Evolutionary conservation across 2,329 filamentous ascomycete genomes (phyloP).

Genomic region (Fusarium sulawesiense): DNA sequence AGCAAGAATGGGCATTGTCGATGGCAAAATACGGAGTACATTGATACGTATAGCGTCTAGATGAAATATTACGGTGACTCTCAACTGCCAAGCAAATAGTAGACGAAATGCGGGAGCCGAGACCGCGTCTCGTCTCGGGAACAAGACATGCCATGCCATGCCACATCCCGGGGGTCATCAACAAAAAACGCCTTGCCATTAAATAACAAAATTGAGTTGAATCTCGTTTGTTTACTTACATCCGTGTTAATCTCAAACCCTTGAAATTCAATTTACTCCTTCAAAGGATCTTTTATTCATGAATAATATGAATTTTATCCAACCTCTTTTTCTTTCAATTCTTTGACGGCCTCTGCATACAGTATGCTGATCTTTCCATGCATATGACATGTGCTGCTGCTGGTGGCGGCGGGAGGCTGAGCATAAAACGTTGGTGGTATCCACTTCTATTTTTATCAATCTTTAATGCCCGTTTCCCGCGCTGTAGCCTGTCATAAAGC

Average conservation of each 20-base stretch:
- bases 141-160: conserved; percentile 2
- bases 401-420: conserved; percentile 33
- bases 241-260: conserved; percentile 7
- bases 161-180: conserved; percentile 5
- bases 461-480: conserved; percentile 18
- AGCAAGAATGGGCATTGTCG: no score
- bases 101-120: conserved; percentile 10
- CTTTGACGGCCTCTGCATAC: conserved; percentile 1
- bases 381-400: conserved; percentile 1
- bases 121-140: conserved; percentile 3
- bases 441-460: conserved; percentile 39
- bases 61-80: neutral
- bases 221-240: conserved; percentile 21
- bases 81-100: neutral
- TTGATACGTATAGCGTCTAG: neutral
- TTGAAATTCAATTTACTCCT: neutral
- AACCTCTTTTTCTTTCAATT: conserved; percentile 17
- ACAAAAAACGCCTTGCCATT: conserved; percentile 14
- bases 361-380: neutral
- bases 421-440: conserved; percentile 14
- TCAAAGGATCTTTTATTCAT: conserved; percentile 5
- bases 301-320: conserved; percentile 4
- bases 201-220: conserved; percentile 25
- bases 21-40: neutral
- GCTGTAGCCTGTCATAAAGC: conserved; percentile 2